phyloP scores from a whole-genome alignment of 2,329 filamentous ascomycete genomes.

The Ophiocordyceps robertsii region DNA sequence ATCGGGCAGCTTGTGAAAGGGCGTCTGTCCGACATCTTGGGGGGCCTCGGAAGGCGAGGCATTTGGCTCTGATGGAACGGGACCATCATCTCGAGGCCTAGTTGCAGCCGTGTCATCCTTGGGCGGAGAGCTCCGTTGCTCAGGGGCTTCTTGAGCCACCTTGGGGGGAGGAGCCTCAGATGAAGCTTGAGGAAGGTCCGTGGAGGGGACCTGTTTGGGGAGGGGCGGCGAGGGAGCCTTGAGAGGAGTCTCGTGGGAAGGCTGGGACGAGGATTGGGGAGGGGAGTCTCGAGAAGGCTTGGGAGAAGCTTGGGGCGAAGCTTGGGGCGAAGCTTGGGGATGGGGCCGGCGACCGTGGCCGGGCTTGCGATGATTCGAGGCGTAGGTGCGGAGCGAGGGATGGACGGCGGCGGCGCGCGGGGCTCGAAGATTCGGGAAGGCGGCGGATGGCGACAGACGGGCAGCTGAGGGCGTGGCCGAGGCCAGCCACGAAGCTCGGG shows the following conservation, averaged over 20 bases:
- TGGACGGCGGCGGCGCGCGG: slow-evolving; percentile 8
- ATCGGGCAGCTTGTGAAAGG: slow-evolving; percentile 66
- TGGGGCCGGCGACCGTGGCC: not conserved
- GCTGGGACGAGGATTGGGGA: not conserved
- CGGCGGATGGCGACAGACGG: slow-evolving; percentile 13
- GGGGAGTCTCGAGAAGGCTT: not conserved
- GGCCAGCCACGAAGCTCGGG: slow-evolving; percentile 19
- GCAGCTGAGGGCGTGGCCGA: slow-evolving; percentile 12
- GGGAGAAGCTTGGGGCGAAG: not conserved
- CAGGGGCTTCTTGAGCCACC: too few species aligned
- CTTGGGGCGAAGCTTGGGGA: slow-evolving; percentile 2
- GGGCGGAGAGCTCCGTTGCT: not conserved
- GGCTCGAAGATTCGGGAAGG: slow-evolving; percentile 11
- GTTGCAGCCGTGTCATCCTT: not conserved
- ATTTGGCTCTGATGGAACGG: slow-evolving; percentile 2
- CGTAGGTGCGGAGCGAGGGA: not conserved
- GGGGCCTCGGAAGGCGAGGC: slow-evolving; percentile 1
- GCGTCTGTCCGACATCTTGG: slow-evolving; percentile 21
- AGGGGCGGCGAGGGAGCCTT: not conserved
- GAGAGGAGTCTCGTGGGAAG: not conserved
- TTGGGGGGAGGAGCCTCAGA: not conserved
- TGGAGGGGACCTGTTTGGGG: not conserved
- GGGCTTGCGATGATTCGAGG: not conserved
- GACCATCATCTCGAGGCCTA: slow-evolving; percentile 6
- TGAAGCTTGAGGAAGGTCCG: not conserved